phyloP scores from a whole-genome alignment of 257 asterid genomes.

The Anisodus tanguticus region DNA sequence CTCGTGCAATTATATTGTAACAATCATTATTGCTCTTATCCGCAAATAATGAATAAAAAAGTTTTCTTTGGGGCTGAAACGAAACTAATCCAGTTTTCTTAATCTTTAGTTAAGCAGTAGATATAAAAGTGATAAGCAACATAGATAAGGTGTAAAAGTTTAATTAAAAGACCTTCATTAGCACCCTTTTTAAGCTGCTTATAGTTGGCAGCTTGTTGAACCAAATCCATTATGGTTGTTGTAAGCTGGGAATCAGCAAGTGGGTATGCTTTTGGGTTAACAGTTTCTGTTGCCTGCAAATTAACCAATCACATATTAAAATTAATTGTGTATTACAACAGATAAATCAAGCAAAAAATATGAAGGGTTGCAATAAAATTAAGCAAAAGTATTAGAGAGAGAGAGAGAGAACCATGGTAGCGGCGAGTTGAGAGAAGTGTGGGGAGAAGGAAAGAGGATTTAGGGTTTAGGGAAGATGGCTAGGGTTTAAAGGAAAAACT shows the following conservation, averaged over 20 bases:
- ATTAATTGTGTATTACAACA: not conserved
- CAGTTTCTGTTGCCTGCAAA: conserved; percentile 72
- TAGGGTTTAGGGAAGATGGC: conserved; percentile 21
- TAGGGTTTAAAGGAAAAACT: not conserved
- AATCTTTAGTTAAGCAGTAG: not conserved
- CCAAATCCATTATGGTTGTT: conserved; percentile 78
- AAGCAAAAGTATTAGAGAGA: not conserved
- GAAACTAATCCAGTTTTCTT: not conserved
- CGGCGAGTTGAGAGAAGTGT: not conserved
- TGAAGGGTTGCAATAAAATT: not conserved
- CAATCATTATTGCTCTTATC: not conserved
- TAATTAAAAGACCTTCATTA: conserved; percentile 67
- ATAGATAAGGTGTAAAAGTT: not conserved
- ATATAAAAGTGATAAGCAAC: not conserved
- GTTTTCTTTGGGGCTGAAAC: not conserved
- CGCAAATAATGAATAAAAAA: not conserved
- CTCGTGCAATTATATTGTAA: not conserved
- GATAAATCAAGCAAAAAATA: not conserved
- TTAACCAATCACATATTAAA: not conserved
- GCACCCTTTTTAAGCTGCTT: conserved; percentile 97
- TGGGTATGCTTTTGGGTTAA: conserved; percentile 90
- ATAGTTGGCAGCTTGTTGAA: conserved; percentile 88
- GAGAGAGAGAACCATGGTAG: conserved; percentile 18
- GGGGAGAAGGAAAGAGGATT: not conserved
- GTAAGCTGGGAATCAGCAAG: conserved; percentile 85